Evolutionary conservation across 2,329 filamentous ascomycete species (phyloP), one percentile per base, ranked within the genome.

Genomic region (Neonectria ditissima): DNA sequence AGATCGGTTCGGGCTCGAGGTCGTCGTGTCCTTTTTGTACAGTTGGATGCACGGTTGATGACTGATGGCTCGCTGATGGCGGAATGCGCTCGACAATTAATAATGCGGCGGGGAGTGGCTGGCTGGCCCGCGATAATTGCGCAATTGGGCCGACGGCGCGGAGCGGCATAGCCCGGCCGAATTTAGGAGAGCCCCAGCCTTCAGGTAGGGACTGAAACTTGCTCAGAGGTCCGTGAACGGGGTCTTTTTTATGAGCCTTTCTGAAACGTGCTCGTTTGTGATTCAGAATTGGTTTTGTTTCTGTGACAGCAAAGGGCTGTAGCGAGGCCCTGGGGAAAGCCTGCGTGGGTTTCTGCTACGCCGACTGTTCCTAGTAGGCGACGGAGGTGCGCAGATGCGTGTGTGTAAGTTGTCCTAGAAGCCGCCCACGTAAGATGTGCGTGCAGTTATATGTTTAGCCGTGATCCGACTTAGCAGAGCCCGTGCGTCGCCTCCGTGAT

Each of bases 121-220:
- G 39, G 52, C 51, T 52, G 55, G 53, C 28, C 67, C 62, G 67
- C 65, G 67, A 73, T 68, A 67, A 73, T 73, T 73, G 71, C 71
- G 71, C 71, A 73, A 73, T 72, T 69, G 58, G 60, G 63, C 34
- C 30, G 45, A 44, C 41, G 28, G 59, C 59, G 57, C 56, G 54
- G 39, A 55, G 50, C 48, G 54, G 54, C 30, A 45, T 26, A 57
- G 59, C 37, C 48, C 50, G 45, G 39, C 48, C 30, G 59, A 52
- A 41, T 37, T 52, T 39, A 52, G 20, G 4, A 26, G 24, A 6
- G 26, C 32, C 22, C 18, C 34, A 22, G n/a, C n/a, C 28, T n/a
- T n/a, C n/a, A n/a, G n/a, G n/a, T n/a, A 50, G 47, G 47, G 47
- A 32, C 47, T 50, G 47, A 50, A 50, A 50, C 47, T 14, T 22